phyloP scores from a whole-genome alignment of 1,139 yeast genomes.

The Sugiyamaella novakii region DNA sequence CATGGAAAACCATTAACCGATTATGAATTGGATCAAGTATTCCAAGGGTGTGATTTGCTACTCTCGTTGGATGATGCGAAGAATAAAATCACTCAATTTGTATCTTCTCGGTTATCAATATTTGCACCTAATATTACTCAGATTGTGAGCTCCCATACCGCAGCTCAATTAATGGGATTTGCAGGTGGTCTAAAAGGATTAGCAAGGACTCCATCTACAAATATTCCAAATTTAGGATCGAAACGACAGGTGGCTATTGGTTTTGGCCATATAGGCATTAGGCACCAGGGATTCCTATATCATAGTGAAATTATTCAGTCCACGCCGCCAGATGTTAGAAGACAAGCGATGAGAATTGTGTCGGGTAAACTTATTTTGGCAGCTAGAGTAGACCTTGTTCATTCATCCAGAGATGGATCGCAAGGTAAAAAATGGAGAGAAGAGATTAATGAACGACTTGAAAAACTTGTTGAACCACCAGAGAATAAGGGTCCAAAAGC shows the following conservation, averaged over 20 bases:
- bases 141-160: conserved; percentile 69
- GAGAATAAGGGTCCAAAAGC: conserved; percentile 70
- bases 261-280: conserved; percentile 48
- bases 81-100: conserved; percentile 52
- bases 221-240: conserved; percentile 76
- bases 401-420: conserved; percentile 50
- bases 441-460: conserved; percentile 66
- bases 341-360: conserved; percentile 74
- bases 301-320: conserved; percentile 42
- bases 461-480: conserved; percentile 78
- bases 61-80: conserved; percentile 51
- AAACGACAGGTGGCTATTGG: conserved; percentile 54
- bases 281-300: conserved; percentile 63
- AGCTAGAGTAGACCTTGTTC: conserved; percentile 71
- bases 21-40: conserved; percentile 47
- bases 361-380: conserved; percentile 82
- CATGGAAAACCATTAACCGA: conserved; percentile 42
- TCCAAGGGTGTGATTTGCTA: conserved; percentile 53
- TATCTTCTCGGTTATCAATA: conserved; percentile 56
- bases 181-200: conserved; percentile 73
- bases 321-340: conserved; percentile 59
- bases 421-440: conserved; percentile 60
- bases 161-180: conserved; percentile 72
- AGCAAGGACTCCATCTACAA: conserved; percentile 77
- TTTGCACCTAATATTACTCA: conserved; percentile 83